Percentiles rank a stretch among this genome's conserved stretches.
Conservation (phyloP, 495 filamentous ascomycete genomes). For the Diplogelasinospora grovesii region DNA sequence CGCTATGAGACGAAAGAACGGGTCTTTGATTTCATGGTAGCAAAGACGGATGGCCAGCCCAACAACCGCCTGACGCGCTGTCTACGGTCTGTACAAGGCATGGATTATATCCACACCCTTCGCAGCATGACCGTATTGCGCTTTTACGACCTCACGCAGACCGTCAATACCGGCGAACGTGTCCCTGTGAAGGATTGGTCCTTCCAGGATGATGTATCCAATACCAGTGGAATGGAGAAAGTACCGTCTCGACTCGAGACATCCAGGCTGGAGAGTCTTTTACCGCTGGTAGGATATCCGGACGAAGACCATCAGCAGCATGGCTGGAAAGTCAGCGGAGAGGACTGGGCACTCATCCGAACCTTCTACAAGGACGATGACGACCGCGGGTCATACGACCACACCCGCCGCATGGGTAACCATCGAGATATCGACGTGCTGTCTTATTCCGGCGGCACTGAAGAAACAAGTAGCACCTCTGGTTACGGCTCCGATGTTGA, state of each 20-base stretch:
- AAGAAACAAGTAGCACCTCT: neutral
- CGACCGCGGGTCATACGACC: conserved; percentile 14
- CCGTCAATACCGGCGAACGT: neutral
- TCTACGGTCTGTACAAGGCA: conserved; percentile 30
- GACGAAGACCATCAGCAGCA: neutral
- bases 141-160: conserved; percentile 26
- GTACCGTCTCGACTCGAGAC: conserved; percentile 2
- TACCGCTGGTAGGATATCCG: conserved; percentile 4
- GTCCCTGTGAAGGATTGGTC: conserved; percentile 23
- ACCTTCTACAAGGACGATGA: conserved; percentile 17
- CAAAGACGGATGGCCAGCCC: conserved; percentile 25
- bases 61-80: conserved; percentile 25
- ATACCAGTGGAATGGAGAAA: conserved; percentile 11
- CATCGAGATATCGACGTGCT: conserved; percentile 13
- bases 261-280: conserved; percentile 22
- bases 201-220: conserved; percentile 29
- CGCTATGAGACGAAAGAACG: conserved; percentile 15
- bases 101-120: conserved; percentile 32
- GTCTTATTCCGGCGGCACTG: neutral
- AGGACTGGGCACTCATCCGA: conserved; percentile 18
- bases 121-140: conserved; percentile 31
- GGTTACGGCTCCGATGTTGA: neutral
- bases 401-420: neutral
- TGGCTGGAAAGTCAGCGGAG: conserved; percentile 15
- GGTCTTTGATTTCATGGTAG: conserved; percentile 10